Base-by-base conservation (phyloP, 2,329 filamentous ascomycete species). In the Diaporthe vaccinii region DNA sequence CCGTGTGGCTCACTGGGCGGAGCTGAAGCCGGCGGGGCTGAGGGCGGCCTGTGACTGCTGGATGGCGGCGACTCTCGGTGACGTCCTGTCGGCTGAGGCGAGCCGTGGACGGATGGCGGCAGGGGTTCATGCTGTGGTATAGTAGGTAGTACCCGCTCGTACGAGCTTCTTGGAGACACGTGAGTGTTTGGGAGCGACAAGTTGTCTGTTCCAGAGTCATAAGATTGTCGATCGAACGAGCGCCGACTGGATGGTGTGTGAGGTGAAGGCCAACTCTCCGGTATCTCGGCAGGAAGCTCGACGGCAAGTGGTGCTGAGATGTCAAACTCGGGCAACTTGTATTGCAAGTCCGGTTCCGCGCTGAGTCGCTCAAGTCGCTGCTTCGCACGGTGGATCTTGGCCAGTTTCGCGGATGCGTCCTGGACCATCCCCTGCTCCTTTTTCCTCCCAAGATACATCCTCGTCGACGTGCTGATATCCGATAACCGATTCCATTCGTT, bases 401-500 rank as follows among this genome's bases (percentile, higher is more conserved):
- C 94, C 79, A 98, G 87, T 83, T 96, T 97, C 12, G 91, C 89
- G 0, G 96, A 93, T 0, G 95, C 92, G 74, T 93, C 91, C 72
- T 93, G 87, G 9, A 95, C 94, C 89, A 95, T 94, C 79, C 86
- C 89, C 82, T 98, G 94, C 75, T 97, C 93, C 0, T 92, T 91
- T 15, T 90, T 88, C 76, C 93, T 93, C 10, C 89, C 87, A 72
- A 99, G 90, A 82, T 98, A 99, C 77, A 93, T 91, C 78, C 94
- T 91, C 0, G 97, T 99, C 81, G 93, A 93, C 20, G 95, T 98
- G 86, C 95, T 98, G 85, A 99, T 98, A 71, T 98, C 96, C 36
- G 94, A 93, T n/a, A 98, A 86, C 4, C 96, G 91, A 80, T 95
- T 91, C 97, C 97, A 99, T 83, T 98, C 97, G 82, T 98, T 99